Base-by-base conservation (phyloP, 345 rosid species). In the Psidium guajava region DNA sequence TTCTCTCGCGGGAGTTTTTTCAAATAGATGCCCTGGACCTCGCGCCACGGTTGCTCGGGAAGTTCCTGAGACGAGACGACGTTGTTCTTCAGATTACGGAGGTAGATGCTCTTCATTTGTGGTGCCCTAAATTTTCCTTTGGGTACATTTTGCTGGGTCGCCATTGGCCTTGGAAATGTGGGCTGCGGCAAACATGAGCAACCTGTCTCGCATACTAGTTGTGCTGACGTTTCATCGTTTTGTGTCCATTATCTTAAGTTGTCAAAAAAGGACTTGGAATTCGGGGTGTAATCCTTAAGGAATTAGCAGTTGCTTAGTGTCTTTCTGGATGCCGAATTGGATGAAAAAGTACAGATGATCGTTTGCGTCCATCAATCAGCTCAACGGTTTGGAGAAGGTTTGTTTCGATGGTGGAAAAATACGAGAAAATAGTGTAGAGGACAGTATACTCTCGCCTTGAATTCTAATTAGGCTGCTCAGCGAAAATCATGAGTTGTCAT, bases 41-140 rank as follows among this genome's bases (percentile, higher is more conserved):
- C 24, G 99, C 98, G 82, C 98, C 98, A 1, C 94, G 98, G 55
- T 88, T 97, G 93, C 98, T 97, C 44, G 99, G 99, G 74, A 97
- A 97, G 90, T 91, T 93, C 74, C 87, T 97, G 2, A 90, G 93
- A 90, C 93, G 93, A 90, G 97, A 93, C 86, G 91, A 94, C 49
- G 98, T 95, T 58, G 89, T 97, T 55, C 95, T 97, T 82, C 98
- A 90, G 83, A 95, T 97, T 57, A 95, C 98, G 5, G 99, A 97
- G 98, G 99, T 97, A 82, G 86, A 53, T 20, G 28, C 25, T 50
- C 75, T 84, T 69, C 24, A 36, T 32, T 9, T 69, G 9, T 18
- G 77, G 47, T 18, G 80, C 6, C 47, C 47, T 69, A 11, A 0
- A 0, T 32, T 69, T 18, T 69, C 21, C 47, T 2, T 36, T 8